These are phyloP conservation scores for Pseudonectria buxi DNA, from an alignment of 2,329 filamentous ascomycete genomes.

Conservation along the genomic window DNA sequence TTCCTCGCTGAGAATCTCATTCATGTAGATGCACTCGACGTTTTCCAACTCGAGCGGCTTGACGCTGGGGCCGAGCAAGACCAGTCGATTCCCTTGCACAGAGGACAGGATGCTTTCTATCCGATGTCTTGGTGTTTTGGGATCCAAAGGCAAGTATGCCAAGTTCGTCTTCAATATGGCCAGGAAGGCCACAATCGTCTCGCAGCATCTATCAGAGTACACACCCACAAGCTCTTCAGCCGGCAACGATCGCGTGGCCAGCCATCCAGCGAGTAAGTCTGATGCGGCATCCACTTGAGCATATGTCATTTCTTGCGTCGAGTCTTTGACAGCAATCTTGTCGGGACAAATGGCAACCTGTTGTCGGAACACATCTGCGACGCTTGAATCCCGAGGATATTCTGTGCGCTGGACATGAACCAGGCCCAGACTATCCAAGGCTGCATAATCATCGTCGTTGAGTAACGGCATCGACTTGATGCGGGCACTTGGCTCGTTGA, in stretches of 20 bases:
- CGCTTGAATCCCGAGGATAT: conserved; percentile 12
- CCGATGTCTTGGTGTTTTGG: conserved; percentile 6
- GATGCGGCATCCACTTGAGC: conserved; percentile 14
- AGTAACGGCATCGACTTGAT: conserved; percentile 3
- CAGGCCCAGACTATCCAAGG: neutral
- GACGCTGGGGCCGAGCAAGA: conserved; percentile 1
- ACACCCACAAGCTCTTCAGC: conserved; percentile 10
- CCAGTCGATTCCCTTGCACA: neutral
- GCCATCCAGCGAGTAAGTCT: conserved; percentile 5
- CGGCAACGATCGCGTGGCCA: neutral
- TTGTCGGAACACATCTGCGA: conserved; percentile 15
- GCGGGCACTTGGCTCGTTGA: conserved; percentile 1
- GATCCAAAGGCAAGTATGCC: conserved; percentile 12
- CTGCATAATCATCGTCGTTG: neutral
- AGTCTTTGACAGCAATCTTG: conserved; percentile 14
- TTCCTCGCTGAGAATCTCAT: neutral
- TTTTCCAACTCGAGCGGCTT: neutral
- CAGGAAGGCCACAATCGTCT: conserved; percentile 6
- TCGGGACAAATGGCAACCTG: conserved; percentile 8
- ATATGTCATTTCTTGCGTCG: conserved; percentile 12
- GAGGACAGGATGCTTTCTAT: conserved; percentile 7
- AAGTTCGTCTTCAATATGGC: conserved; percentile 13
- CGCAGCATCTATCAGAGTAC: conserved; percentile 3
- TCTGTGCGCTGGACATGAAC: neutral
- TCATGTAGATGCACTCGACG: neutral